Base-by-base conservation (phyloP, 371 early-diverging fungal genomes). In the Lichtheimia hyalospora region DNA sequence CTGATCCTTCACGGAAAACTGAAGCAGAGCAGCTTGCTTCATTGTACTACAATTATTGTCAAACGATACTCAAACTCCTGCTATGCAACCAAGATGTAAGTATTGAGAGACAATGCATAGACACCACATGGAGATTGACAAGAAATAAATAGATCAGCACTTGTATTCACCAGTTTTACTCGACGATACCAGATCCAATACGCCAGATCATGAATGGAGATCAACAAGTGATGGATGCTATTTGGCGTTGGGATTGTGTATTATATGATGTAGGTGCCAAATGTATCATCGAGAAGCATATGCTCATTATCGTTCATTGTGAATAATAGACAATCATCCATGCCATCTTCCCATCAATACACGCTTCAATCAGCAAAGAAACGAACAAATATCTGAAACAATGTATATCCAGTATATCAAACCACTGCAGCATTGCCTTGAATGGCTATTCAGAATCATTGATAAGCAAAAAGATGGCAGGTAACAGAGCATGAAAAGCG, bases 181-280 rank as follows among this genome's bases (percentile, higher is more conserved):
- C 39, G 4, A 27, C 21, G 7, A 21, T 55, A 25, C 56, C 56
- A 15, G 25, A 15, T 8, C 15, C 16, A 20, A 55, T 55, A 1
- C 44, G n/a, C 41, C 41, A 55, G 8, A 14, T 41, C 12, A 6
- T 55, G 18, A 25, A 25, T 40, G 39, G 25, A 1, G 25, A 55
- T 16, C 16, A 21, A 20, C 12, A 42, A 14, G 14, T 55, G 7
- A 25, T 24, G 8, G 56, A 55, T 1, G 8, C 21, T 14, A 5
- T 55, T 12, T 55, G 56, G 16, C 39, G 18, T 21, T 55, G 56
- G 56, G 56, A 55, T 25, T 55, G 56, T 43, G 24, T 55, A 3
- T 24, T 55, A 6, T 55, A 55, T 23, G 56, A 55, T 44, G 56
- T 55, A 18, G 23, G 54, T 16, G 18, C 18, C 13, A 20, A n/a